A percentile compares a stretch with the other conserved stretches of the same genome.
phyloP scores from a whole-genome alignment of 179 eudicot genomes.

The Camellia oleifera region DNA sequence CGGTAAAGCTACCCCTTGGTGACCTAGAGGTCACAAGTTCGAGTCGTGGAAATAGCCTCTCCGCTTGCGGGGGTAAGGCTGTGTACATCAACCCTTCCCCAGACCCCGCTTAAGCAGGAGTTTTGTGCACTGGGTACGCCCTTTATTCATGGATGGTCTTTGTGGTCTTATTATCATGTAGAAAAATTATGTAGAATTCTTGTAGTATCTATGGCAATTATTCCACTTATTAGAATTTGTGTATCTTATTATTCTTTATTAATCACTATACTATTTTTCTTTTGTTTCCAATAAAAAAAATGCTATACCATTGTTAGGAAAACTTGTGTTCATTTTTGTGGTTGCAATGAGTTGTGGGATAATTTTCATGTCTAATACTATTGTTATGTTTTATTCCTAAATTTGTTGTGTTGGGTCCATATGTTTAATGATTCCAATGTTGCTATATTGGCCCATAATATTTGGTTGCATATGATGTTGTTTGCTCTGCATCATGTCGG shows the following conservation, averaged over 20 bases:
- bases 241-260: not conserved
- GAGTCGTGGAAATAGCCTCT: too few relatives aligned
- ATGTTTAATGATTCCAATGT: conserved; percentile 21
- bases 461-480: conserved; percentile 16
- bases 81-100: too few relatives aligned
- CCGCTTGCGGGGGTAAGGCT: too few relatives aligned
- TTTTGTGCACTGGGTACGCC: too few relatives aligned
- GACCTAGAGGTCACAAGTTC: too few relatives aligned
- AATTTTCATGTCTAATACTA: not conserved
- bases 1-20: too few relatives aligned
- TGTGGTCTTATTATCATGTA: not conserved
- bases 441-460: conserved; percentile 26
- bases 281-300: not conserved
- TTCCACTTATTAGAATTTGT: not conserved
- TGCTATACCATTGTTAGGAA: not conserved
- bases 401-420: conserved; percentile 20
- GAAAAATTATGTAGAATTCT: not conserved
- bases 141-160: not conserved
- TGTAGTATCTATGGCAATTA: not conserved
- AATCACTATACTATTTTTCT: not conserved
- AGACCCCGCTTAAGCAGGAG: too few relatives aligned
- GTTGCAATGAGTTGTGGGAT: conserved; percentile 10
- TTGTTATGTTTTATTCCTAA: conserved; percentile 1
- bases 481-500: conserved; percentile 18
- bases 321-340: not conserved